phyloP scores from a whole-genome alignment of 2,329 filamentous ascomycete species.

The Aquanectria penicillioides region DNA sequence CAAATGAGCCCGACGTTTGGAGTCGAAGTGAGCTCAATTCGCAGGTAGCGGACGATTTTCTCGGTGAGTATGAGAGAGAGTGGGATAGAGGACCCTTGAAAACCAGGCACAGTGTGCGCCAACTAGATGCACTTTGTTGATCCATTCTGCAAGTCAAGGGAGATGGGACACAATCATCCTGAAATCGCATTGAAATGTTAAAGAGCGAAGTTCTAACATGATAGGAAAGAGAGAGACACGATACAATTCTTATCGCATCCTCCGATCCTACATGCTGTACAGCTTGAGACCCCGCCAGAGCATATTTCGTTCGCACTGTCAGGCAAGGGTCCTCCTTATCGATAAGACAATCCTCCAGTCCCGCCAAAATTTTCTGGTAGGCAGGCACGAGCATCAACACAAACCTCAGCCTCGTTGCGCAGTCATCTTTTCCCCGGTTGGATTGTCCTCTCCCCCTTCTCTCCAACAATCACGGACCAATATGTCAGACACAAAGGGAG shows the following conservation, averaged over 20 bases:
- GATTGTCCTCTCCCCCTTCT: constrained; percentile 4
- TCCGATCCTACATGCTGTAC: neutral
- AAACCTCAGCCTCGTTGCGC: constrained; percentile 39
- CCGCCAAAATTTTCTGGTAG: constrained; percentile 44
- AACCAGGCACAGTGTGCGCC: constrained; percentile 20
- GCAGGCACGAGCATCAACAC: constrained; percentile 28
- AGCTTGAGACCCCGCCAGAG: neutral
- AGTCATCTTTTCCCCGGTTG: constrained; percentile 18
- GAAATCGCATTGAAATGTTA: too few species aligned
- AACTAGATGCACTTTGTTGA: constrained; percentile 4
- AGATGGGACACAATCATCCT: neutral
- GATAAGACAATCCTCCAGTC: constrained; percentile 42
- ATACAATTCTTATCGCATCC: neutral
- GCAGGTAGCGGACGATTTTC: constrained; percentile 20
- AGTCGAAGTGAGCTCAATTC: constrained; percentile 16
- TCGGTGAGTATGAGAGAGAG: constrained; percentile 10
- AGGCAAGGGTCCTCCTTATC: constrained; percentile 41
- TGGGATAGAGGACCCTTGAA: constrained; percentile 21
- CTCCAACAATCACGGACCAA: constrained; percentile 24
- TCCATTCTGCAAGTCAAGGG: neutral
- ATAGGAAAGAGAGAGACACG: neutral
- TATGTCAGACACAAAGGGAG: constrained; percentile 54
- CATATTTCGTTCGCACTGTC: constrained; percentile 27
- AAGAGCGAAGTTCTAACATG: too few species aligned
- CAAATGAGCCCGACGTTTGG: neutral